Conservation (phyloP, 352 stramenopile genomes). For the Pythium sukuiense region DNA sequence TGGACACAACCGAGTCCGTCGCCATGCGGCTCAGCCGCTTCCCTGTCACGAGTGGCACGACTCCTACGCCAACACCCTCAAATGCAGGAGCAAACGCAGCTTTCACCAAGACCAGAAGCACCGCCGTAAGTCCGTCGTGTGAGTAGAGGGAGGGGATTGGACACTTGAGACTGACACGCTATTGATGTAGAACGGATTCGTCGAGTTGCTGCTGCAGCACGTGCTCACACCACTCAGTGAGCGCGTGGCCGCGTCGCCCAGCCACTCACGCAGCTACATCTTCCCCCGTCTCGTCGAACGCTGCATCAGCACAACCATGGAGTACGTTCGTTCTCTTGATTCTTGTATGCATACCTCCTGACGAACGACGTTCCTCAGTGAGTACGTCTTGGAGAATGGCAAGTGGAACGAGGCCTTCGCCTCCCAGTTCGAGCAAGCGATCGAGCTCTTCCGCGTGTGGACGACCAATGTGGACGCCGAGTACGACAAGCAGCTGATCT, state of each 20-base stretch:
- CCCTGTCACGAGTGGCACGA: neutral
- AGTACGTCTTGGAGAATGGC: slow-evolving; percentile 41
- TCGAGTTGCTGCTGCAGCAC: slow-evolving; percentile 50
- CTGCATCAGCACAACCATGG: slow-evolving; percentile 52
- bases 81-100: neutral
- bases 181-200: slow-evolving; percentile 42
- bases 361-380: slow-evolving; percentile 16
- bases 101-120: slow-evolving; percentile 1
- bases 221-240: slow-evolving; percentile 48
- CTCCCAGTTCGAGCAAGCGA: slow-evolving; percentile 49
- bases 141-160: neutral
- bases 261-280: slow-evolving; percentile 41
- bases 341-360: too few species aligned
- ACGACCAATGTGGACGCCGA: slow-evolving; percentile 47
- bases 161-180: neutral
- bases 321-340: slow-evolving; percentile 33
- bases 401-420: slow-evolving; percentile 47
- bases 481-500: slow-evolving; percentile 40
- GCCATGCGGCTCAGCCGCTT: slow-evolving; percentile 35
- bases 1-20: slow-evolving; percentile 48
- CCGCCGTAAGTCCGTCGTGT: slow-evolving; percentile 3
- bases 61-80: neutral
- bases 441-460: slow-evolving; percentile 48
- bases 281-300: slow-evolving; percentile 53
- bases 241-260: slow-evolving; percentile 42